phyloP scores from a whole-genome alignment of 495 filamentous ascomycete genomes.

The Podospora fimiseda region DNA sequence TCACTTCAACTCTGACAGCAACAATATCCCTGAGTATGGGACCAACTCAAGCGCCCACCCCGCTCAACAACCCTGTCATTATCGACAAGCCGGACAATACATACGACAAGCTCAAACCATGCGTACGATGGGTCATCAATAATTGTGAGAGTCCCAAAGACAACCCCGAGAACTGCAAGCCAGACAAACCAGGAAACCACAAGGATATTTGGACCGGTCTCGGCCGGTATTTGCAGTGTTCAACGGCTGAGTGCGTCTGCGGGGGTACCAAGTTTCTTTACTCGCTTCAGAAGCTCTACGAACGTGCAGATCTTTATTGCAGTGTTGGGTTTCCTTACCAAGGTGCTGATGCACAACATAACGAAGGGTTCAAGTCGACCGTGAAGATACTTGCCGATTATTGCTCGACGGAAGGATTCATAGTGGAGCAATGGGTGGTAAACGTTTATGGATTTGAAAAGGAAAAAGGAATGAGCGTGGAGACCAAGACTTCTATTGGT shows the following conservation, averaged over 20 bases:
- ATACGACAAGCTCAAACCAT: background rate
- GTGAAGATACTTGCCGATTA: slow-evolving; percentile 1
- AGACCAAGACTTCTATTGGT: slow-evolving; percentile 1
- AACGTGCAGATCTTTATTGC: slow-evolving; percentile 4
- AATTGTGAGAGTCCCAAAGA: background rate
- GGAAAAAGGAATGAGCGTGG: background rate
- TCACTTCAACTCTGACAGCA: background rate
- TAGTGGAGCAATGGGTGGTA: background rate
- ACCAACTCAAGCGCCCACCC: background rate
- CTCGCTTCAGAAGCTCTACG: slow-evolving; percentile 1
- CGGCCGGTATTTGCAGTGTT: slow-evolving; percentile 1
- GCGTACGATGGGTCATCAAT: slow-evolving; percentile 1
- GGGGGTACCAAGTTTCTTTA: slow-evolving; percentile 1
- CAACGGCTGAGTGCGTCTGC: slow-evolving; percentile 1
- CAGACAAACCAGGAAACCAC: background rate
- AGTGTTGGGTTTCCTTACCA: background rate
- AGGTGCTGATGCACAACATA: background rate
- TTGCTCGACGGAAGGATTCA: background rate
- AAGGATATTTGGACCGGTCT: background rate
- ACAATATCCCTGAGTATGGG: background rate
- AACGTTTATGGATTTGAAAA: background rate
- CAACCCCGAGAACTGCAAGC: slow-evolving; percentile 3
- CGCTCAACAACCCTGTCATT: background rate
- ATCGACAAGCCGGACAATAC: background rate
- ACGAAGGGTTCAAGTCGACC: background rate